A percentile compares a stretch with the other conserved stretches of the same genome.
These are phyloP conservation scores for Globisporangium nunn DNA, from an alignment of 352 stramenopile genomes.

Conservation along the genomic window DNA sequence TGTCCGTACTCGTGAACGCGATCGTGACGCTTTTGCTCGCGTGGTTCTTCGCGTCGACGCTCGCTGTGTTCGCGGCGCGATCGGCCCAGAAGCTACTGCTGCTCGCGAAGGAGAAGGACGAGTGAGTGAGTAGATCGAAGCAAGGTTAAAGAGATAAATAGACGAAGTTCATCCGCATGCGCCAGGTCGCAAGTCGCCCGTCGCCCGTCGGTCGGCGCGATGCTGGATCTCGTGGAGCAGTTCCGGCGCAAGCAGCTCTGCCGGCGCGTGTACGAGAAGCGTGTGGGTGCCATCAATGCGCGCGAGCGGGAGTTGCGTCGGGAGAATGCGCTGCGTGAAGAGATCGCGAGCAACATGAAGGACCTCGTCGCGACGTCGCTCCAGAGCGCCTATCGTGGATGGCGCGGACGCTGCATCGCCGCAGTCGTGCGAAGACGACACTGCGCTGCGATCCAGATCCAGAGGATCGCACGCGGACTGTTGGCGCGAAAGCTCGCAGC, in stretches of 20 bases:
- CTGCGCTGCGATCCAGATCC: conserved; percentile 47
- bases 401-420: conserved; percentile 37
- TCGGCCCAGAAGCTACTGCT: conserved; percentile 3
- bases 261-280: conserved; percentile 52
- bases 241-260: conserved; percentile 43
- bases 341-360: conserved; percentile 70
- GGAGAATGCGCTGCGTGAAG: conserved; percentile 62
- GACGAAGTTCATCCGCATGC: no score
- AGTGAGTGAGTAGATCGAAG: conserved; percentile 4
- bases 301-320: conserved; percentile 34
- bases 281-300: conserved; percentile 30
- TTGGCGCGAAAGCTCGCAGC: conserved; percentile 34
- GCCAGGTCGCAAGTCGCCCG: no score
- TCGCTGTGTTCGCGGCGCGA: conserved; percentile 12
- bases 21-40: conserved; percentile 53
- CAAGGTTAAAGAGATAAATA: no score
- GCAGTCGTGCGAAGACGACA: conserved; percentile 25
- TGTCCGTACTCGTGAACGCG: conserved; percentile 44
- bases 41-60: conserved; percentile 49
- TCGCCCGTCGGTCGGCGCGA: conserved; percentile 6
- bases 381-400: conserved; percentile 59
- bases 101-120: conserved; percentile 9
- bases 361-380: conserved; percentile 65
- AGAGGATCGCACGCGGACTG: conserved; percentile 44
- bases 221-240: conserved; percentile 39